Base-by-base conservation (phyloP, 371 early-diverging fungal species). In the Polyrhizophydium stewartii region DNA sequence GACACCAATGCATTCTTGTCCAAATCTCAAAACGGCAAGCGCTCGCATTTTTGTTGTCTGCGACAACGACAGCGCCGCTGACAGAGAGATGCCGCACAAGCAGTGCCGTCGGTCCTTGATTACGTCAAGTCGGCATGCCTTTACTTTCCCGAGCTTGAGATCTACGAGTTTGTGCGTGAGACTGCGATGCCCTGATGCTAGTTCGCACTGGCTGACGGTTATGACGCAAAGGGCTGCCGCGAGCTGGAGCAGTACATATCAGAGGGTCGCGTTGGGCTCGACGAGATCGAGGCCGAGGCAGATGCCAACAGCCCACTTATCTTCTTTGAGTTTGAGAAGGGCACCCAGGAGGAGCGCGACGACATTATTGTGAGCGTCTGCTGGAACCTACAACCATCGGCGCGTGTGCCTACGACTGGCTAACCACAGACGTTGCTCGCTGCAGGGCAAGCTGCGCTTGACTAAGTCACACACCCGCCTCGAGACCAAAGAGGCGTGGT, bases 61-160 rank as follows among this genome's bases (percentile, higher is more conserved):
- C n/a, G n/a, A n/a, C n/a, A n/a, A n/a, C n/a, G n/a, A n/a, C n/a
- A n/a, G n/a, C n/a, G n/a, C n/a, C n/a, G n/a, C n/a, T n/a, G n/a
- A n/a, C n/a, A n/a, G n/a, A n/a, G n/a, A n/a, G n/a, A n/a, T n/a
- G 7, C 7, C 49, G 28, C 22, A 10, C 16, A 3, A 3, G 24
- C 32, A 6, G 53, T 12, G 25, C 53, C 53, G 35, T 12, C 27
- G 35, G 10, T 30, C 16, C 12, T 32, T n/a, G 53, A 53, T 2
- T 53, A 53, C n/a, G 32, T 25, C 30, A 53, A 53, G 35, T 6
- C 53, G 13, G 35, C 53, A 7, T 53, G 30, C 24, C 5, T 53
- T n/a, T n/a, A 53, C n/a, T 31, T 53, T 25, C 53, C 53, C 32
- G 53, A 53, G 32, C 53, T 53, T n/a, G 53, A 53, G 35, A 53